Conservation (phyloP, 2,329 filamentous ascomycete species). For the Nothophoma quercina region DNA sequence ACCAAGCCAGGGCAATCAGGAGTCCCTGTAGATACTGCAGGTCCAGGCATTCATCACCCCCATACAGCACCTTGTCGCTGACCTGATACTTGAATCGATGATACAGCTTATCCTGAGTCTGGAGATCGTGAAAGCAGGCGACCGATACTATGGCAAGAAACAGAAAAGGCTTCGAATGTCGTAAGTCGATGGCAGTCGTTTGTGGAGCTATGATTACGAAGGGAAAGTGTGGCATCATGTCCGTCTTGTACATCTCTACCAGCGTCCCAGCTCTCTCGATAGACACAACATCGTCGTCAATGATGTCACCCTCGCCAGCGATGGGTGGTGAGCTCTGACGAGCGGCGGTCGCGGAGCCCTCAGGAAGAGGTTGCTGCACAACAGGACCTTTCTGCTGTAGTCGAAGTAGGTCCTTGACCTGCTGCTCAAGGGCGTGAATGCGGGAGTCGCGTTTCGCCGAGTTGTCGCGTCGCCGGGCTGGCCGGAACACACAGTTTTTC, state of each 20-base stretch:
- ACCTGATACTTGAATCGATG: conserved; percentile 41
- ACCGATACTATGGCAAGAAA: conserved; percentile 40
- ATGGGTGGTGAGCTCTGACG: conserved; percentile 16
- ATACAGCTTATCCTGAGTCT: conserved; percentile 44
- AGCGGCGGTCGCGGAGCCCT: conserved; percentile 17
- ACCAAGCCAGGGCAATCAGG: conserved; percentile 40
- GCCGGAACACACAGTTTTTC: conserved; percentile 48
- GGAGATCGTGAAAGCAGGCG: conserved; percentile 43
- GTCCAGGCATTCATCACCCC: conserved; percentile 36
- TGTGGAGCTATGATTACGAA: conserved; percentile 45
- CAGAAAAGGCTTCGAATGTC: conserved; percentile 37
- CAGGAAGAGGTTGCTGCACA: conserved; percentile 33
- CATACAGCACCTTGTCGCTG: conserved; percentile 39
- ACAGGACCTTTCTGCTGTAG: conserved; percentile 25
- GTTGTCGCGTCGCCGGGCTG: conserved; percentile 47
- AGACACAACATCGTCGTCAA: conserved; percentile 39
- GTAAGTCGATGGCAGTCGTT: conserved; percentile 35
- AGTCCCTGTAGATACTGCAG: conserved; percentile 42
- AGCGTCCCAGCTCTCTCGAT: conserved; percentile 37
- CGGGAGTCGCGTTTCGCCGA: conserved; percentile 48
- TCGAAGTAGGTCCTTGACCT: conserved; percentile 40
- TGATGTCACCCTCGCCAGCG: conserved; percentile 34
- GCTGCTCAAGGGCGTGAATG: conserved; percentile 50
- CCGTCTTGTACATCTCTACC: conserved; percentile 43
- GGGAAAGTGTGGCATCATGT: conserved; percentile 50